Conservation (phyloP, 148 eudicot species). For the Rhododendron williamsianum region DNA sequence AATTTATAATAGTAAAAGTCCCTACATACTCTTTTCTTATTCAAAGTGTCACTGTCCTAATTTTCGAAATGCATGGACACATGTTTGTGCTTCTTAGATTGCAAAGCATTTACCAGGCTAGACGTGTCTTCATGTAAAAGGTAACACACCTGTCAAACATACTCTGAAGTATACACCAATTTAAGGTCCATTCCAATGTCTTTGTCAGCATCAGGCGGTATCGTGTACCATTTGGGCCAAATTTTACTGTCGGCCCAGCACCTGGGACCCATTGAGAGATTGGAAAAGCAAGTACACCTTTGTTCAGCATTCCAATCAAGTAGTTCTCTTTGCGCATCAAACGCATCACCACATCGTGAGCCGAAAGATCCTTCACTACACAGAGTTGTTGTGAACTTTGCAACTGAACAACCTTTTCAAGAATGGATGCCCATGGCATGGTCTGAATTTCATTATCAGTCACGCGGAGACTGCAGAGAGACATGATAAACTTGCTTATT, state of each 20-base stretch:
- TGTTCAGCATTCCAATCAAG: slow-evolving; percentile 95
- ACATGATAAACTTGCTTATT: slow-evolving; percentile 2
- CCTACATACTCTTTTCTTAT: not conserved
- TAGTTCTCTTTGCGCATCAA: slow-evolving; percentile 96
- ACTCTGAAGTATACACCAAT: slow-evolving; percentile 94
- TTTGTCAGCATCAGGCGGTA: slow-evolving; percentile 65
- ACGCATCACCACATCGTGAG: slow-evolving; percentile 87
- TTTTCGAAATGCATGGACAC: not conserved
- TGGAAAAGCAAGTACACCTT: slow-evolving; percentile 85
- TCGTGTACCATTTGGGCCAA: slow-evolving; percentile 38
- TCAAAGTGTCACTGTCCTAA: not conserved
- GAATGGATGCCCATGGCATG: slow-evolving; percentile 81
- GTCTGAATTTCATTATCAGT: slow-evolving; percentile 88
- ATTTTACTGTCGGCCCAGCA: slow-evolving; percentile 60
- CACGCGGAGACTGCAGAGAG: slow-evolving; percentile 73
- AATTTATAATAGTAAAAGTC: not conserved
- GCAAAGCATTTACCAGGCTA: not conserved
- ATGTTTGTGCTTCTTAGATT: not conserved
- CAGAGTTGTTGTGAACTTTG: slow-evolving; percentile 66
- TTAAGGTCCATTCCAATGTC: slow-evolving; percentile 97
- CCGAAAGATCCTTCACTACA: slow-evolving; percentile 84
- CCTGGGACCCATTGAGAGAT: slow-evolving; percentile 86
- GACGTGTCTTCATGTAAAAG: not conserved
- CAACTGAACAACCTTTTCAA: slow-evolving; percentile 73
- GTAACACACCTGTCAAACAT: slow-evolving; percentile 86